These are phyloP conservation scores for Penicillium sp. DNA, from an alignment of 2,329 filamentous ascomycete species.

Conservation along the genomic window DNA sequence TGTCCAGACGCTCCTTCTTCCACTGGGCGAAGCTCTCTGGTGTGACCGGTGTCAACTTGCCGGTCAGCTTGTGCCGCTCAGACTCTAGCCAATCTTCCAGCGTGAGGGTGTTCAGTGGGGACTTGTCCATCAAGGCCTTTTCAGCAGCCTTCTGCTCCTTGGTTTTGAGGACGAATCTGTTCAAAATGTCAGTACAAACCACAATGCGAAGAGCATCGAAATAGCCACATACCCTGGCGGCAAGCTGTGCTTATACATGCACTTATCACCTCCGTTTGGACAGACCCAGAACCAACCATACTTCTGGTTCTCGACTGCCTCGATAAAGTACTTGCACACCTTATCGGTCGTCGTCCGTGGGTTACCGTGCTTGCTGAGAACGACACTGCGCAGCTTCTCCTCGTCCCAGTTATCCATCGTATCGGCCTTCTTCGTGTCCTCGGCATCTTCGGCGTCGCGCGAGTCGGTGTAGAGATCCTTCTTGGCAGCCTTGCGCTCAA, in stretches of 20 bases:
- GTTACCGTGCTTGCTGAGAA: slow-evolving; percentile 96
- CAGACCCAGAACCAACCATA: slow-evolving; percentile 99
- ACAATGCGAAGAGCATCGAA: neutral
- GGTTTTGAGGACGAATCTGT: slow-evolving; percentile 92
- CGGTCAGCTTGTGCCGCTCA: slow-evolving; percentile 92
- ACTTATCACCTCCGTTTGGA: slow-evolving; percentile 94
- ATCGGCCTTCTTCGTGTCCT: slow-evolving; percentile 78
- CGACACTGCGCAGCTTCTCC: slow-evolving; percentile 87
- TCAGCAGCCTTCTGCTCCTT: slow-evolving; percentile 95
- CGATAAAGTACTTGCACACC: slow-evolving; percentile 98
- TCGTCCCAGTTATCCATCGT: slow-evolving; percentile 98
- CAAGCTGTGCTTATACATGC: slow-evolving; percentile 97
- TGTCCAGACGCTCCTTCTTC: slow-evolving; percentile 92
- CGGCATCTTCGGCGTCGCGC: slow-evolving; percentile 67
- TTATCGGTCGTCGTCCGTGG: slow-evolving; percentile 95
- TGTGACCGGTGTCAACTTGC: slow-evolving; percentile 89
- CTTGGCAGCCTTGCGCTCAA: slow-evolving; percentile 93
- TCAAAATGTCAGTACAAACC: slow-evolving; percentile 11
- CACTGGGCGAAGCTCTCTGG: slow-evolving; percentile 91
- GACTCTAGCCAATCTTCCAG: slow-evolving; percentile 97
- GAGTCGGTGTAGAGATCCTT: slow-evolving; percentile 86
- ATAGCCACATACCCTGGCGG: slow-evolving; percentile 78
- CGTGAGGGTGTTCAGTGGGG: slow-evolving; percentile 88
- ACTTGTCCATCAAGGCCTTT: slow-evolving; percentile 95
- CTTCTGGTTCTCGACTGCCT: slow-evolving; percentile 96